phyloP scores from a whole-genome alignment of 2,329 filamentous ascomycete genomes.

The Passalora sequoiae region DNA sequence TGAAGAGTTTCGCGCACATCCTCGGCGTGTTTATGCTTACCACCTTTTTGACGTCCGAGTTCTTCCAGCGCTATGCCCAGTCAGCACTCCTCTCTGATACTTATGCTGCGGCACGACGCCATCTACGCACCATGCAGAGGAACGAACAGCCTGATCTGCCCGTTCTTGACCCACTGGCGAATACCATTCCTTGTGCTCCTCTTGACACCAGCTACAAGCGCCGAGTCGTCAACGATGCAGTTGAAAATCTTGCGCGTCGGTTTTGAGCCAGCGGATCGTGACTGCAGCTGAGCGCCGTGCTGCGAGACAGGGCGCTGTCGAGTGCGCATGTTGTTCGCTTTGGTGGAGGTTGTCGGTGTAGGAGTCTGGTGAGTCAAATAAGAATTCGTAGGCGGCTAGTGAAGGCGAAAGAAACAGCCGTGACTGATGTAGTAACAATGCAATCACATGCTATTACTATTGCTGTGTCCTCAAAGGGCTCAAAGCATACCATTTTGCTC shows the following conservation, averaged over 20 bases:
- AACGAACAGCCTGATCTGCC: conserved; percentile 48
- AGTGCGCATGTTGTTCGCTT: conserved; percentile 23
- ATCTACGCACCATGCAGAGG: conserved; percentile 45
- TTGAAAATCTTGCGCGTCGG: conserved; percentile 47
- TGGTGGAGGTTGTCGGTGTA: conserved; percentile 8
- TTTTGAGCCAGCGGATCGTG: conserved; percentile 11
- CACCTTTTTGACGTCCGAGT: conserved; percentile 42
- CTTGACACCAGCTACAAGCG: conserved; percentile 48
- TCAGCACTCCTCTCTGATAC: conserved; percentile 7
- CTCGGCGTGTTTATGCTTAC: conserved; percentile 38
- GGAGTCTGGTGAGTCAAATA: conserved; percentile 11
- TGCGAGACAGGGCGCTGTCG: conserved; percentile 28
- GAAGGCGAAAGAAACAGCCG: conserved; percentile 2
- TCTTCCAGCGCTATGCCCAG: conserved; percentile 40
- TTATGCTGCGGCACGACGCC: too few species aligned
- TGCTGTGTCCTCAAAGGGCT: not conserved
- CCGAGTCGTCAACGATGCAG: conserved; percentile 50
- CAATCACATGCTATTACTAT: not conserved
- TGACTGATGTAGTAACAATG: conserved; percentile 5
- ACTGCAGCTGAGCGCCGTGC: conserved; percentile 18
- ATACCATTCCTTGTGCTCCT: conserved; percentile 49
- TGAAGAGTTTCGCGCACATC: conserved; percentile 46
- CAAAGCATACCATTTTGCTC: conserved; percentile 7
- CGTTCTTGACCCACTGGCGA: conserved; percentile 48
- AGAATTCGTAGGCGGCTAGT: conserved; percentile 8